Evolutionary conservation across 148 eudicot genomes (phyloP).

Genomic region (Pharnaceum exiguum): DNA sequence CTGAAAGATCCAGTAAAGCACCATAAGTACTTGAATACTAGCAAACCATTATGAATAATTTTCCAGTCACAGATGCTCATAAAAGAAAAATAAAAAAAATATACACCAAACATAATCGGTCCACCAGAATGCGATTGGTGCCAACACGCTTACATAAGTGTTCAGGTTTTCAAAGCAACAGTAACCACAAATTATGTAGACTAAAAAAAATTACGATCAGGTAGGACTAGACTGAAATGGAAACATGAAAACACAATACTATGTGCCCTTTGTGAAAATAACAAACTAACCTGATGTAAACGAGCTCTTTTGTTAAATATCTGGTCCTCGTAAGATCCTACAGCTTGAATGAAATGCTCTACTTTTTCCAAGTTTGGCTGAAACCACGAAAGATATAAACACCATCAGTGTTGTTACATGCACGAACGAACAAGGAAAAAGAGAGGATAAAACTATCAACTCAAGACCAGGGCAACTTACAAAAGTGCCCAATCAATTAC

Average conservation of each 20-base stretch:
- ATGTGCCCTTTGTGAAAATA: too few species aligned
- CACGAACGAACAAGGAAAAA: not conserved
- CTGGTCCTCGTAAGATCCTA: constrained; percentile 87
- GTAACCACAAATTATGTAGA: too few species aligned
- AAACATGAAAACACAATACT: too few species aligned
- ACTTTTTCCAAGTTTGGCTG: constrained; percentile 81
- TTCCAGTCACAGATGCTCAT: not conserved
- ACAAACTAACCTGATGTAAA: constrained; percentile 60
- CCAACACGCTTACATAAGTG: too few species aligned
- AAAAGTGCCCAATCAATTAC: constrained; percentile 12
- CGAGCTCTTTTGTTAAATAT: constrained; percentile 88
- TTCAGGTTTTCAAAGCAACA: too few species aligned
- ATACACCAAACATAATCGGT: constrained; percentile 8
- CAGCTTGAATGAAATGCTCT: constrained; percentile 86
- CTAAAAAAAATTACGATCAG: too few species aligned
- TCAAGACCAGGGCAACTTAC: not conserved
- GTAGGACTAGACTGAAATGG: too few species aligned
- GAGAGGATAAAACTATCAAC: not conserved
- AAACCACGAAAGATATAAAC: constrained; percentile 8
- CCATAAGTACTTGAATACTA: not conserved
- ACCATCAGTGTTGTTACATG: not conserved
- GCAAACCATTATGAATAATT: not conserved
- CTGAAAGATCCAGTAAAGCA: constrained; percentile 32
- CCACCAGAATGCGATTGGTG: too few species aligned
- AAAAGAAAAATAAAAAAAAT: not conserved